A percentile compares a stretch with the other conserved stretches of the same genome.
These are phyloP conservation scores for Boletus rufocinnamomeus DNA, from an alignment of 768 basidiomycete genomes.

Conservation along the genomic window DNA sequence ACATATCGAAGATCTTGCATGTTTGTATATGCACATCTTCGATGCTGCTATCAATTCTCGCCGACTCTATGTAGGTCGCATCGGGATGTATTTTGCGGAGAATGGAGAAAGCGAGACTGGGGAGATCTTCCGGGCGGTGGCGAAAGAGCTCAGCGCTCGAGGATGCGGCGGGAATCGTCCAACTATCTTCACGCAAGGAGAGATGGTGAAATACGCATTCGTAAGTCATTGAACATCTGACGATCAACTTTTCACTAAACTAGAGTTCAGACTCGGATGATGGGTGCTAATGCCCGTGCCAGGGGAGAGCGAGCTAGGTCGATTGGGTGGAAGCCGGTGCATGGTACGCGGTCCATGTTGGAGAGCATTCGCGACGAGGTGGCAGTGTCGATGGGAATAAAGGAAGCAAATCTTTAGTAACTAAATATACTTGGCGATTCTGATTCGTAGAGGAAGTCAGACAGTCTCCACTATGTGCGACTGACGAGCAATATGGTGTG, in stretches of 20 bases:
- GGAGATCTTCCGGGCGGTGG: conserved; percentile 44
- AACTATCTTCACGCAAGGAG: conserved; percentile 42
- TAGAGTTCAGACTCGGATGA: conserved; percentile 12
- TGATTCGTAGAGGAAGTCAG: not conserved
- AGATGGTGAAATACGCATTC: conserved; percentile 17
- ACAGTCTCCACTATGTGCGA: conserved; percentile 1
- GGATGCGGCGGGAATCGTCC: conserved; percentile 29
- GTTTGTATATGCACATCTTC: conserved; percentile 46
- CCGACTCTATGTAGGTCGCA: conserved; percentile 31
- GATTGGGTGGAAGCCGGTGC: conserved; percentile 28
- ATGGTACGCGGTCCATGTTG: conserved; percentile 43
- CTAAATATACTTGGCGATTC: not conserved
- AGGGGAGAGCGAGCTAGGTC: conserved; percentile 22
- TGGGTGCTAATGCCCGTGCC: conserved; percentile 25
- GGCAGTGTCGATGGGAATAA: conserved; percentile 20
- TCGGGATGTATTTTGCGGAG: conserved; percentile 56
- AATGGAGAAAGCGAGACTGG: conserved; percentile 50
- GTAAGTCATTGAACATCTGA: conserved; percentile 11
- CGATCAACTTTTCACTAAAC: not conserved
- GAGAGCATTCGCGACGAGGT: conserved; percentile 45
- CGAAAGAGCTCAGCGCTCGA: conserved; percentile 36
- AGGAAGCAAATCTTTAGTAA: not conserved
- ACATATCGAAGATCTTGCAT: conserved; percentile 50
- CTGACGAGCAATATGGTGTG: not conserved
- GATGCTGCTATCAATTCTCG: conserved; percentile 32